These are phyloP conservation scores for Candida vartiovaarae DNA, from an alignment of 805 yeast genomes.

Conservation along the genomic window DNA sequence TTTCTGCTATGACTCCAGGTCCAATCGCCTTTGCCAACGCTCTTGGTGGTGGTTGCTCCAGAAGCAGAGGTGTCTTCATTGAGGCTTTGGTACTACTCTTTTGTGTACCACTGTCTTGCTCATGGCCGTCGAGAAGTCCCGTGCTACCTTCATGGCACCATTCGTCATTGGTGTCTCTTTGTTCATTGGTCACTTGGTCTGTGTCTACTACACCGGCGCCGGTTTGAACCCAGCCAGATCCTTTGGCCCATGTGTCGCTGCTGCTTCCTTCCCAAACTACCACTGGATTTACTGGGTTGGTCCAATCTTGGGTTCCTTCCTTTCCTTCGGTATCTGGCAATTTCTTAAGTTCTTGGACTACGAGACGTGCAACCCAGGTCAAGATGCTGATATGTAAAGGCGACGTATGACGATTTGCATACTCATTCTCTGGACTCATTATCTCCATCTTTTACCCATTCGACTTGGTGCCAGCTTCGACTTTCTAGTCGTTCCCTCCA, in stretches of 20 bases:
- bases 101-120: conserved; percentile 72
- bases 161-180: conserved; percentile 76
- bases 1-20: conserved; percentile 81
- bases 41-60: conserved; percentile 66
- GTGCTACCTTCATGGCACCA: conserved; percentile 74
- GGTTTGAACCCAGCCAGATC: conserved; percentile 90
- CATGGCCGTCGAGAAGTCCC: conserved; percentile 77
- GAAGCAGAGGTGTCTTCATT: conserved; percentile 67
- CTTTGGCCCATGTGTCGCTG: conserved; percentile 77
- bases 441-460: too few species aligned
- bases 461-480: too few species aligned
- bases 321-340: conserved; percentile 65
- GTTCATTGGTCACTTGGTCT: conserved; percentile 74
- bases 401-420: too few species aligned
- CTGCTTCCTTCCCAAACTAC: conserved; percentile 65
- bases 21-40: conserved; percentile 61
- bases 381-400: conserved; percentile 42
- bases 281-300: conserved; percentile 95
- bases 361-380: conserved; percentile 64
- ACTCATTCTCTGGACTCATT: too few species aligned
- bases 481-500: too few species aligned
- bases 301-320: conserved; percentile 62
- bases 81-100: conserved; percentile 77
- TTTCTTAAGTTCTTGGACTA: conserved; percentile 58
- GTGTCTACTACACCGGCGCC: conserved; percentile 83